These are phyloP conservation scores for Cytauxzoon felis DNA, from an alignment of 169 alveolate species.

Conservation along the genomic window DNA sequence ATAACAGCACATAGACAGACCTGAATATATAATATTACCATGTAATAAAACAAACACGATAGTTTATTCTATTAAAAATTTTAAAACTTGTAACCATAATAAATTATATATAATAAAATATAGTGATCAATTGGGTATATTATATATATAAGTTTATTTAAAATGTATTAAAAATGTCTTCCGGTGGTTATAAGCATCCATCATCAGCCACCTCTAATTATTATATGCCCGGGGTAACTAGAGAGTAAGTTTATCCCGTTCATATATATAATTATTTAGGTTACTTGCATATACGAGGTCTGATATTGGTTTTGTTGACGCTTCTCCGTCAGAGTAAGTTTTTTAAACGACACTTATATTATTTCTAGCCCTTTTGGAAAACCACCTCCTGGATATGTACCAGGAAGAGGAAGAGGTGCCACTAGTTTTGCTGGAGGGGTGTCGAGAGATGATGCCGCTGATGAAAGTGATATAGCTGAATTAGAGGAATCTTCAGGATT, in stretches of 20 bases:
- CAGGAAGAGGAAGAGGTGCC: slow-evolving; percentile 97
- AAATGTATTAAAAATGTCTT: slow-evolving; percentile 36
- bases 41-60: background rate
- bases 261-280: background rate
- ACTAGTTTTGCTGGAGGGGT: slow-evolving; percentile 97
- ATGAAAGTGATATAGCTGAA: slow-evolving; percentile 74
- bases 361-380: slow-evolving; percentile 82
- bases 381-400: slow-evolving; percentile 93
- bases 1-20: slow-evolving; percentile 40
- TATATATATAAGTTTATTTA: background rate
- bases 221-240: slow-evolving; percentile 76
- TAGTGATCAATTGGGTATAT: background rate
- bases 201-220: slow-evolving; percentile 16
- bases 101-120: too few species aligned
- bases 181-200: slow-evolving; percentile 50
- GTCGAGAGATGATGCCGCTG: slow-evolving; percentile 91
- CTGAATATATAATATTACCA: slow-evolving; percentile 1
- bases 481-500: slow-evolving; percentile 83
- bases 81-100: too few species aligned
- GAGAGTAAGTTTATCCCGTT: slow-evolving; percentile 67
- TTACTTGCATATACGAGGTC: slow-evolving; percentile 46
- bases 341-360: background rate
- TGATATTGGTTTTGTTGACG: slow-evolving; percentile 33
- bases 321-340: slow-evolving; percentile 43
- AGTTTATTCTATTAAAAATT: background rate